Evolutionary conservation across 176 grass and related monocot species (phyloP), one percentile per base, ranked within the genome.

Genomic region (Oryza glaberrima): DNA sequence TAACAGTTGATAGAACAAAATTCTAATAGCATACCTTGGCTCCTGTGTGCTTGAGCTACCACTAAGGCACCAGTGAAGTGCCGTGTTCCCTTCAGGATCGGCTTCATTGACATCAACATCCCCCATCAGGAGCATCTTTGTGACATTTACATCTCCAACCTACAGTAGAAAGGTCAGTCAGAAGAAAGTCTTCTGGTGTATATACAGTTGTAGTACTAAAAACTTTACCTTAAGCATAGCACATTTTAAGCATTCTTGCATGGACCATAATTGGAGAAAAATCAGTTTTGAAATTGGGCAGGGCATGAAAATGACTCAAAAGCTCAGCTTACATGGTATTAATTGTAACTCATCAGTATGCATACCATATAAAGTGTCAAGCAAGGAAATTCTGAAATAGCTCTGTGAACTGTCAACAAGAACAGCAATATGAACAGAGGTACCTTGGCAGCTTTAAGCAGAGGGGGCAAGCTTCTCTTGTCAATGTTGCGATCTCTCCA

Each of bases 61-160:
- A 81, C 69, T 75, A 66, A 93, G 87, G 81, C 88, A 93, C 88
- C 91, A 93, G 68, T 93, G 91, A 82, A 93, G 91, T 73, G 91
- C 73, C 7, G 88, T 87, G 72, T 93, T 93, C 68, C 84, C 88
- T 68, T 93, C 84, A 15, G 70, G 79, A 63, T 90, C 91, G 4
- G 77, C 78, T 87, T 87, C 91, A 82, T 90, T 87, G 47, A 84
- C 84, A 86, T 92, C 67, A 30, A 79, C 83, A 73, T 90, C 82
- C 26, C 81, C 72, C 84, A 78, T 90, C 60, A 92, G 76, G 65
- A 92, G 87, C 81, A 92, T 86, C 81, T 92, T 92, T 32, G 79
- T 92, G 56, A 87, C 67, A 72, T 75, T 49, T 84, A 81, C 76
- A 81, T 93, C 84, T 72, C 88, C 81, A 77, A 23, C 72, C 91